Percentiles rank a stretch among this genome's conserved stretches.
phyloP scores from a whole-genome alignment of 2,329 filamentous ascomycete species.

The Exophiala bonariae region DNA sequence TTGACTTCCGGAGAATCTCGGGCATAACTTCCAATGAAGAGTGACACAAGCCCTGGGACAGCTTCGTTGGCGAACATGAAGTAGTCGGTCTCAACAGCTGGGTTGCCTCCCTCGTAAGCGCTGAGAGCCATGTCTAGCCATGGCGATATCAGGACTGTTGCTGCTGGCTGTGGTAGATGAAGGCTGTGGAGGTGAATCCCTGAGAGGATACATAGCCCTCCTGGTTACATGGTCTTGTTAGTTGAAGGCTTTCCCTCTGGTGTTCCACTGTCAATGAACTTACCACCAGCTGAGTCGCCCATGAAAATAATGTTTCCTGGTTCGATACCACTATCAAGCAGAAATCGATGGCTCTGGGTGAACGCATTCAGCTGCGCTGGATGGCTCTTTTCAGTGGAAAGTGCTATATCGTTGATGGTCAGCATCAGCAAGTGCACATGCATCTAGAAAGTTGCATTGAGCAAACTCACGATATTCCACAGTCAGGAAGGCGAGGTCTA shows the following conservation, averaged over 20 bases:
- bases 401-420: not conserved
- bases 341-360: conserved; percentile 3
- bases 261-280: not conserved
- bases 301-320: conserved; percentile 81
- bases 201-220: conserved; percentile 69
- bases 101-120: conserved; percentile 12
- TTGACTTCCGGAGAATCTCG: conserved; percentile 8
- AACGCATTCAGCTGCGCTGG: conserved; percentile 12
- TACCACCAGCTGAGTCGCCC: conserved; percentile 85
- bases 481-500: conserved; percentile 7
- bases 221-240: too few species aligned
- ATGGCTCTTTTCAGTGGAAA: conserved; percentile 4
- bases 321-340: conserved; percentile 39
- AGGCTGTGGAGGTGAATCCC: conserved; percentile 3
- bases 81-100: conserved; percentile 12
- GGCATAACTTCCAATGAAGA: conserved; percentile 3
- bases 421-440: too few species aligned
- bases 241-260: too few species aligned
- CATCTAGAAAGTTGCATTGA: not conserved
- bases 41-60: not conserved
- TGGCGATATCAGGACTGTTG: conserved; percentile 84
- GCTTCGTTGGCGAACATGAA: conserved; percentile 8
- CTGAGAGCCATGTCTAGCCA: conserved; percentile 80
- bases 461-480: conserved; percentile 11
- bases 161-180: conserved; percentile 70